phyloP scores from a whole-genome alignment of 179 eudicot species.

The Actinidia polygama region DNA sequence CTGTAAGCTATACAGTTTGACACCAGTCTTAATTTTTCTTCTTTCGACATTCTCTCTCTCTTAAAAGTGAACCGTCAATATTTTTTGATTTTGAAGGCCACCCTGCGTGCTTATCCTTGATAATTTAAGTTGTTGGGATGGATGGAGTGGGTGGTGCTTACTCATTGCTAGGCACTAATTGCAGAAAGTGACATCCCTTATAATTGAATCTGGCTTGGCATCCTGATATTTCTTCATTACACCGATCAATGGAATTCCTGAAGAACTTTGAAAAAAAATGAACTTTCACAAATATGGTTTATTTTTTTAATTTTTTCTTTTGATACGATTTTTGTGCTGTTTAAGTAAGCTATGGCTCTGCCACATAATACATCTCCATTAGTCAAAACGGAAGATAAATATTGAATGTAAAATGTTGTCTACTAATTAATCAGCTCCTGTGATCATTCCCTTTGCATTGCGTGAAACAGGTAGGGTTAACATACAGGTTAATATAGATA shows the following conservation, averaged over 20 bases:
- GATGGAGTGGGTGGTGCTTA: not conserved
- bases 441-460: constrained; percentile 23
- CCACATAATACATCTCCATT: not conserved
- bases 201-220: not conserved
- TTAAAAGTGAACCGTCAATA: too few relatives aligned
- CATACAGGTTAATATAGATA: constrained; percentile 65
- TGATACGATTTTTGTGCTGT: not conserved
- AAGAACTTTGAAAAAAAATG: not conserved
- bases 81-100: not conserved
- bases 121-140: not conserved
- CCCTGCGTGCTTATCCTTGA: not conserved
- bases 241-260: not conserved
- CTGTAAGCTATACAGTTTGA: too few relatives aligned
- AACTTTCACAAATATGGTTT: not conserved
- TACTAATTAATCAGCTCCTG: not conserved
- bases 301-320: too few relatives aligned
- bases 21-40: too few relatives aligned
- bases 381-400: not conserved
- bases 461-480: constrained; percentile 65
- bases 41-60: too few relatives aligned
- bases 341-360: not conserved
- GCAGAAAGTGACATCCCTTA: not conserved
- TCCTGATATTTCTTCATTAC: constrained; percentile 3
- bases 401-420: not conserved
- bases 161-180: not conserved